These are phyloP conservation scores for Gracilariopsis chorda DNA, from an alignment of 23 red algal genomes.

Conservation along the genomic window DNA sequence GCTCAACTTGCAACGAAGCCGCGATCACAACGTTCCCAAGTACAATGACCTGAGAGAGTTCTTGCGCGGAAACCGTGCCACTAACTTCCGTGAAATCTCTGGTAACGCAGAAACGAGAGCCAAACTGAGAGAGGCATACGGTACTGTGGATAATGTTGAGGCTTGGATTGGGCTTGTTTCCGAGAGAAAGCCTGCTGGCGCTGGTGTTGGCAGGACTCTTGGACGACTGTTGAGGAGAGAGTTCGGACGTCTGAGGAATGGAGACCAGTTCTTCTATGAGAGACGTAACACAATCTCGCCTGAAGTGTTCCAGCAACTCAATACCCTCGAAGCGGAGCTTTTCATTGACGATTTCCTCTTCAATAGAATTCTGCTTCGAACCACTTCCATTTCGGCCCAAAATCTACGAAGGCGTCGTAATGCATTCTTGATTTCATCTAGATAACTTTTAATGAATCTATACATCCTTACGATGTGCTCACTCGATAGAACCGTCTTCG, in stretches of 20 bases:
- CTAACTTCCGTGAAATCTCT: background rate
- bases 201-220: background rate
- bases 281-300: background rate
- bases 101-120: background rate
- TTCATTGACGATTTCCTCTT: too few relatives aligned
- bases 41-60: conserved; percentile 12
- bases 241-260: conserved; percentile 24
- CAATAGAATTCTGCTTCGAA: too few relatives aligned
- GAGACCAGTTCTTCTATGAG: conserved; percentile 48
- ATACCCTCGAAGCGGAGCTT: too few relatives aligned
- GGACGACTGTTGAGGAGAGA: background rate
- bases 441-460: too few relatives aligned
- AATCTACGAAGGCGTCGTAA: too few relatives aligned
- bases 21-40: background rate
- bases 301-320: too few relatives aligned
- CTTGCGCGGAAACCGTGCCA: background rate
- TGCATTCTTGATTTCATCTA: too few relatives aligned
- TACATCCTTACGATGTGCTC: too few relatives aligned
- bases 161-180: background rate
- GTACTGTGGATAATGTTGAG: conserved; percentile 19
- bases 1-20: background rate
- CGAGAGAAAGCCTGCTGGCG: background rate
- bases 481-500: too few relatives aligned
- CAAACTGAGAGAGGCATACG: background rate
- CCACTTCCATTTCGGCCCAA: too few relatives aligned